phyloP scores from a whole-genome alignment of 306 rosid genomes.

The Dryas drummondii region DNA sequence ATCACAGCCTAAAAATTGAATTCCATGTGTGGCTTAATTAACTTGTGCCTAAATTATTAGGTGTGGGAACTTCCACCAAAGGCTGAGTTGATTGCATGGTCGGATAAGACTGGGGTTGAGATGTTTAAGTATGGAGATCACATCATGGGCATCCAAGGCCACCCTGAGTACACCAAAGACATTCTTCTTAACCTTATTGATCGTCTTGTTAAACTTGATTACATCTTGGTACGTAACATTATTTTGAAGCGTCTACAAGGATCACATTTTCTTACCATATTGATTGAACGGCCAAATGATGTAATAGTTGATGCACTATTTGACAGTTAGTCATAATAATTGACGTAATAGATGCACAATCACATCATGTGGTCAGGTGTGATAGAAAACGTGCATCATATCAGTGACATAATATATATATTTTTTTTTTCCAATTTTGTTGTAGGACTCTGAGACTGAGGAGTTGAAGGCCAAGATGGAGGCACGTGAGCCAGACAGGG shows the following conservation, averaged over 20 bases:
- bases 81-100: conserved; percentile 81
- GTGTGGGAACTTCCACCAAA: conserved; percentile 66
- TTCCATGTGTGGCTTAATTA: background rate
- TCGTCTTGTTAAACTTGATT: conserved; percentile 50
- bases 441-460: conserved; percentile 49
- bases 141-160: conserved; percentile 92
- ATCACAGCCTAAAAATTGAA: too few species aligned
- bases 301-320: too few species aligned
- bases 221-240: conserved; percentile 40
- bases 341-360: too few species aligned
- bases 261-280: too few species aligned
- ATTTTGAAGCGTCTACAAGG: too few species aligned
- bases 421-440: background rate
- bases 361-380: too few species aligned
- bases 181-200: conserved; percentile 67
- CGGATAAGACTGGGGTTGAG: conserved; percentile 77
- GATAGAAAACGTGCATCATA: too few species aligned
- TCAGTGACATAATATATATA: background rate
- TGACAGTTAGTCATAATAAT: too few species aligned
- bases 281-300: too few species aligned
- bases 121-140: conserved; percentile 71
- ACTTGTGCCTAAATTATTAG: conserved; percentile 20
- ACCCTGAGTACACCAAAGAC: conserved; percentile 86
- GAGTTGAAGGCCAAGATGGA: conserved; percentile 50
- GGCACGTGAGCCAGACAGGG: conserved; percentile 53